These are phyloP conservation scores for Stipa capillata DNA, from an alignment of 176 grass and related monocot genomes.

Conservation along the genomic window DNA sequence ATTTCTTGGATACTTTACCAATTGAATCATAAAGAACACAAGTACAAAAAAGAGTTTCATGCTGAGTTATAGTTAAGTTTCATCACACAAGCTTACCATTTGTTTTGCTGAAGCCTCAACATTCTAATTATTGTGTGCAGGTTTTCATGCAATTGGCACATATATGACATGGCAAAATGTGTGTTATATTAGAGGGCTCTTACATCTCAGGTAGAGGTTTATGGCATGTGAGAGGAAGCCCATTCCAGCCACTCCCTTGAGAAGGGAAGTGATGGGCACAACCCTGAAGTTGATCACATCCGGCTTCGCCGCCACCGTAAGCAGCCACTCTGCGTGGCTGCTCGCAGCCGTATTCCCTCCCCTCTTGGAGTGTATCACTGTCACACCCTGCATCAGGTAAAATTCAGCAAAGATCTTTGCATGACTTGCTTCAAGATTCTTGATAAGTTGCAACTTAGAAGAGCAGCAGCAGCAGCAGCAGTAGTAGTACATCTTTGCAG, in stretches of 20 bases:
- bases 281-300: constrained; percentile 78
- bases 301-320: constrained; percentile 42
- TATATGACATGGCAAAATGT: too few species aligned
- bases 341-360: constrained; percentile 54
- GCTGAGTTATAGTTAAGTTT: too few species aligned
- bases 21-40: neutral
- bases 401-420: neutral
- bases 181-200: neutral
- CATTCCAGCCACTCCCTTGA: constrained; percentile 46
- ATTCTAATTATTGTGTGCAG: too few species aligned
- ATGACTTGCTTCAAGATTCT: neutral
- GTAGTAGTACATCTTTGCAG: constrained; percentile 59
- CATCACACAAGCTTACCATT: neutral
- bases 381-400: constrained; percentile 50
- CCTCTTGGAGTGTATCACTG: constrained; percentile 79
- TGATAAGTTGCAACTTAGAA: too few species aligned
- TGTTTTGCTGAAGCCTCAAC: neutral
- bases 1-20: neutral
- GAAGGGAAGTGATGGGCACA: constrained; percentile 79
- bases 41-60: too few species aligned
- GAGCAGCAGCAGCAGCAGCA: neutral
- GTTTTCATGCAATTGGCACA: too few species aligned
- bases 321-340: constrained; percentile 81
- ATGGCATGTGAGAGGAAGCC: constrained; percentile 92
- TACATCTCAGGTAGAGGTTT: constrained; percentile 96